phyloP scores from a whole-genome alignment of 2,329 filamentous ascomycete genomes.

The Fusarium sp. region DNA sequence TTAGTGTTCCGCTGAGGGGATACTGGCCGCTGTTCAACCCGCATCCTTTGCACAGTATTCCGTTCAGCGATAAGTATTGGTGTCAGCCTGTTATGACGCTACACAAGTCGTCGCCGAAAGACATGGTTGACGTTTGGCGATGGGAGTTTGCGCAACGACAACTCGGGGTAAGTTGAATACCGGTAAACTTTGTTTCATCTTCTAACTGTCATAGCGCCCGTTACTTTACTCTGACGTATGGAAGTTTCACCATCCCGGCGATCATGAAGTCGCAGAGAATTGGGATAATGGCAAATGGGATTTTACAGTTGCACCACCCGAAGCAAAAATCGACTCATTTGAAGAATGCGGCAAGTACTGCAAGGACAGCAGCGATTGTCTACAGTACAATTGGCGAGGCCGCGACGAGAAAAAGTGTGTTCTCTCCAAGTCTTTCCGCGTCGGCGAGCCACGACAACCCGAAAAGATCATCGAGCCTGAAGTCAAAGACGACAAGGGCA shows the following conservation, averaged over 20 bases:
- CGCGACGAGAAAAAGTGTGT: constrained; percentile 48
- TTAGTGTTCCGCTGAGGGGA: constrained; percentile 58
- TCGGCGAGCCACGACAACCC: constrained; percentile 40
- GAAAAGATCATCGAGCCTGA: constrained; percentile 45
- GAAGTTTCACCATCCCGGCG: constrained; percentile 52
- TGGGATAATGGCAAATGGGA: constrained; percentile 52
- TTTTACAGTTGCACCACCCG: constrained; percentile 41
- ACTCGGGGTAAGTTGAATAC: constrained; percentile 45
- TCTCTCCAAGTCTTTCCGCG: constrained; percentile 46
- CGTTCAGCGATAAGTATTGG: constrained; percentile 60
- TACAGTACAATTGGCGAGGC: constrained; percentile 50
- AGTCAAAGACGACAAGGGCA: constrained; percentile 42
- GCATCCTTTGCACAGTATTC: constrained; percentile 63
- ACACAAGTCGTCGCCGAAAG: constrained; percentile 60
- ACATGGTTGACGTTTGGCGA: constrained; percentile 62
- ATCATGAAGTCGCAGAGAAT: constrained; percentile 36
- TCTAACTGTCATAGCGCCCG: constrained; percentile 46
- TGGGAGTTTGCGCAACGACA: constrained; percentile 55
- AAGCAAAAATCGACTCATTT: constrained; percentile 43
- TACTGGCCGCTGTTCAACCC: constrained; percentile 63
- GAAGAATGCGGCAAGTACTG: constrained; percentile 48
- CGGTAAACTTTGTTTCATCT: neutral
- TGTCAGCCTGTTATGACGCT: constrained; percentile 63
- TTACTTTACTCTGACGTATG: constrained; percentile 54
- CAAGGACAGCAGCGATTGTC: constrained; percentile 40